Conservation (phyloP, 78 protist genomes). For the Bigelowiella natans region DNA sequence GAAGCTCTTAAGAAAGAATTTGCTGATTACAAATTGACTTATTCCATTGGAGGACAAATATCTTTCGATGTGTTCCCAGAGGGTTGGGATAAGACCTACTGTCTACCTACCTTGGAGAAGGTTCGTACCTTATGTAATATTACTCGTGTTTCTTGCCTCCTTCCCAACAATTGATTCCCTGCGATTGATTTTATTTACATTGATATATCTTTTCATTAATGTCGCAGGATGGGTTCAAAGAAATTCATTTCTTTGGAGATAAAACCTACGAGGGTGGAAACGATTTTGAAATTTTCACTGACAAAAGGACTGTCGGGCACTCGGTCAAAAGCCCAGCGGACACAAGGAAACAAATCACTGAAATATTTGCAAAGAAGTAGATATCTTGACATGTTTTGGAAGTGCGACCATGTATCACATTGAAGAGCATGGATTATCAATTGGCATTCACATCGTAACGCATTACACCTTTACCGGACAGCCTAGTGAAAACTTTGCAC, state of each 20-base stretch:
- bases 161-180: too few species aligned
- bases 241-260: slow-evolving; percentile 93
- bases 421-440: too few species aligned
- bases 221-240: slow-evolving; percentile 39
- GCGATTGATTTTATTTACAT: too few species aligned
- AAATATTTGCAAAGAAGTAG: neutral
- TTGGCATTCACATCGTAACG: too few species aligned
- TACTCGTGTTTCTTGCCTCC: too few species aligned
- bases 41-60: slow-evolving; percentile 73
- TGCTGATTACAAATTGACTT: slow-evolving; percentile 48
- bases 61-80: slow-evolving; percentile 93
- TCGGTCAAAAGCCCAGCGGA: slow-evolving; percentile 83
- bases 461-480: too few species aligned
- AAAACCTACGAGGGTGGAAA: slow-evolving; percentile 83
- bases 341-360: slow-evolving; percentile 45
- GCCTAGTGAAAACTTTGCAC: too few species aligned
- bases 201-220: neutral
- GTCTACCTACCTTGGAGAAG: neutral
- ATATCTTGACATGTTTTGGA: too few species aligned
- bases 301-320: slow-evolving; percentile 63
- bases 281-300: slow-evolving; percentile 88
- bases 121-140: neutral
- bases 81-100: slow-evolving; percentile 47
- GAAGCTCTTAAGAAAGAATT: slow-evolving; percentile 51
- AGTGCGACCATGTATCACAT: too few species aligned